phyloP scores from a whole-genome alignment of 106 monocot species.

The Gastrodia elata region DNA sequence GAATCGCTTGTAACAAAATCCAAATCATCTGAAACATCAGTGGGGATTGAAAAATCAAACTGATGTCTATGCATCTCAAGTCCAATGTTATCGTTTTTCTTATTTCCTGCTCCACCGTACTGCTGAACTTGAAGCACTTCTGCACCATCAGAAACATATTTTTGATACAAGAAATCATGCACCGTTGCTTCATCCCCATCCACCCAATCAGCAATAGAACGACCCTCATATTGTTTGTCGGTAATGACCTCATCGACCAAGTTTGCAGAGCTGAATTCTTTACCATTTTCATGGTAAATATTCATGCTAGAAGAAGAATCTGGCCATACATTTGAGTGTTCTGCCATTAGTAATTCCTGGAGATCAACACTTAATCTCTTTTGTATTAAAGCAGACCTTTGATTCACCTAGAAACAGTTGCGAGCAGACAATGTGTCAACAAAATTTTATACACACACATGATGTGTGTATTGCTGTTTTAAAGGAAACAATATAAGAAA shows the following conservation, averaged over 20 bases:
- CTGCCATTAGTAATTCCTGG: conserved; percentile 27
- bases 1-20: conserved; percentile 71
- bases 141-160: conserved; percentile 23
- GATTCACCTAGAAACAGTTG: conserved; percentile 17
- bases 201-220: conserved; percentile 30
- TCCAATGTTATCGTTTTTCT: conserved; percentile 27
- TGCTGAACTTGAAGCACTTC: conserved; percentile 21
- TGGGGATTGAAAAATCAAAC: conserved; percentile 21
- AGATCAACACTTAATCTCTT: conserved; percentile 56
- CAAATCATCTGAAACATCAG: conserved; percentile 61
- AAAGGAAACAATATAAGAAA: no score
- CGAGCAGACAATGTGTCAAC: not conserved
- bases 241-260: conserved; percentile 77
- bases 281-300: conserved; percentile 33
- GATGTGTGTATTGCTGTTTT: no score
- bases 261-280: conserved; percentile 32
- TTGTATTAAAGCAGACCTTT: conserved; percentile 18
- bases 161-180: conserved; percentile 54
- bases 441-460: no score
- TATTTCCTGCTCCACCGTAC: conserved; percentile 15
- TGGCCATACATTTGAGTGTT: conserved; percentile 46
- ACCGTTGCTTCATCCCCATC: conserved; percentile 20
- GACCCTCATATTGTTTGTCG: conserved; percentile 39
- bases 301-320: conserved; percentile 12
- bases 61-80: conserved; percentile 17